Evolutionary conservation across 2,329 filamentous ascomycete species (phyloP), one percentile per base, ranked within the genome.

Genomic region (Calonectria fujianensis): DNA sequence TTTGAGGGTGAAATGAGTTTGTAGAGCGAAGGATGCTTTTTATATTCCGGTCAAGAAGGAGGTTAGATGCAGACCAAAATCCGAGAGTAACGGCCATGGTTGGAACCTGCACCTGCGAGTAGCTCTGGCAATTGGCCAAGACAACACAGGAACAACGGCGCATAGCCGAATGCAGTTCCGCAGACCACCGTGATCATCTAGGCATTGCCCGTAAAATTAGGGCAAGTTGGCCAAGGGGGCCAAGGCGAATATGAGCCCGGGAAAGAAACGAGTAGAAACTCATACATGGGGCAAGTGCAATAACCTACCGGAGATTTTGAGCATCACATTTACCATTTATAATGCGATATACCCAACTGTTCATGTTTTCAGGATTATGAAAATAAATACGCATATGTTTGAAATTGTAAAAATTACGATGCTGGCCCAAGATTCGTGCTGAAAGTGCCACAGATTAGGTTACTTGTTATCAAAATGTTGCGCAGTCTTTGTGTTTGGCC

Each of bases 341-440:
- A 63, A 63, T 48, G 54, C 37, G 51, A 65, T 59, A 70, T 73
- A 67, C 65, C 65, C 45, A 52, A 57, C 50, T 18, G 51, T 54
- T 45, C 4, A 68, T 59, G 63, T 59, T 69, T 70, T 52, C 7
- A 35, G 35, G 27, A 51, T 69, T n/a, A 70, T 27, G 48, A 72
- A 27, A 63, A 77, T 70, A 70, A 69, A 65, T 45, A 67, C 24
- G 27, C 13, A 61, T 32, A 10, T 13, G 45, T 18, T 51, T 35
- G 29, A 41, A 8, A 37, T 6, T 41, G 9, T 24, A 61, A 61
- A 41, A 4, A 18, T 31, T 41, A n/a, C 13, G 10, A 9, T 29
- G 16, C 5, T 63, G 3, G 24, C 14, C 3, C 24, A 41, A 63
- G 39, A 41, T 63, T 39, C 35, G 20, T 24, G 10, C 45, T 48